Percentiles rank a stretch among this genome's conserved stretches.
phyloP scores from a whole-genome alignment of 371 early-diverging fungal genomes.

The Apophysomyces ossiformis region DNA sequence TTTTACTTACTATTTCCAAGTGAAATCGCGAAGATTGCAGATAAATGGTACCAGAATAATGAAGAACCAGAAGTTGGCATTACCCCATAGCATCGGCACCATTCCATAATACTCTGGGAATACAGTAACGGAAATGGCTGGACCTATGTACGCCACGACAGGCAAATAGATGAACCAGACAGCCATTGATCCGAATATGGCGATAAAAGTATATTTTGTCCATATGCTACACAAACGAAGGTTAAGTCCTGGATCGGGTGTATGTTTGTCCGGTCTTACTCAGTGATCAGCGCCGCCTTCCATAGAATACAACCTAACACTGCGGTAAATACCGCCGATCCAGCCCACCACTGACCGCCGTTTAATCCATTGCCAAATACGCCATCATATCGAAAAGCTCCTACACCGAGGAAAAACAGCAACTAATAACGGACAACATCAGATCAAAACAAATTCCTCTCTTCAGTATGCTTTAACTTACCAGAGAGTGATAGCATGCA shows the following conservation, averaged over 20 bases:
- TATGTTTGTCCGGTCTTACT: conserved; percentile 49
- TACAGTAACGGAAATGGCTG: conserved; percentile 67
- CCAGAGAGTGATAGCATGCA: conserved; percentile 91
- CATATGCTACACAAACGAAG: conserved; percentile 55
- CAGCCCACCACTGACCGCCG: conserved; percentile 82
- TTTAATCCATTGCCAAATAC: conserved; percentile 66
- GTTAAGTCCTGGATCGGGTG: neutral
- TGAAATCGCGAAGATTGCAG: conserved; percentile 85
- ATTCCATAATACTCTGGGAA: conserved; percentile 84
- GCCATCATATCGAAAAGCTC: conserved; percentile 64
- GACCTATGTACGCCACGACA: conserved; percentile 83
- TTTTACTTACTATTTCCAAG: conserved; percentile 88
- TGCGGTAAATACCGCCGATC: conserved; percentile 78
- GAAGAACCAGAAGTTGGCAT: conserved; percentile 87
- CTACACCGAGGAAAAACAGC: conserved; percentile 66
- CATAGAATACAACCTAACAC: conserved; percentile 80
- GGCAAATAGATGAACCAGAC: conserved; percentile 91
- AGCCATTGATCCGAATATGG: conserved; percentile 84
- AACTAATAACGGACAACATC: conserved; percentile 35
- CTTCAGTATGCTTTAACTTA: conserved; percentile 22
- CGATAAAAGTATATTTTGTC: conserved; percentile 85
- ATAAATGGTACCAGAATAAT: conserved; percentile 81
- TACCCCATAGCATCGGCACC: conserved; percentile 73
- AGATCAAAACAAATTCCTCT: neutral
- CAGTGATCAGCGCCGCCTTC: conserved; percentile 86